phyloP scores from a whole-genome alignment of 2,329 filamentous ascomycete genomes.

The Hymenoscyphus scutula region DNA sequence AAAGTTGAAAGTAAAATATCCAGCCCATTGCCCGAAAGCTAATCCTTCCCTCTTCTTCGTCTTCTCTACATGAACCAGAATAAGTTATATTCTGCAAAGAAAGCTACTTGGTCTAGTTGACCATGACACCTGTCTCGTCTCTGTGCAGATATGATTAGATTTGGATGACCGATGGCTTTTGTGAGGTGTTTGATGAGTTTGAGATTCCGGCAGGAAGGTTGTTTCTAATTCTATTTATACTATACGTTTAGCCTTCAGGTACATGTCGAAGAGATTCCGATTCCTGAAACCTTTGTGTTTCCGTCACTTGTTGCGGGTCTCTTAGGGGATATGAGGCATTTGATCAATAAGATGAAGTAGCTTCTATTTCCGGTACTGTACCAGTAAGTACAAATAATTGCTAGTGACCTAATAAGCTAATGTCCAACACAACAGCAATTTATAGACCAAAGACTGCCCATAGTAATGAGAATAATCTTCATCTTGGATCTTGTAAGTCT shows the following conservation, averaged over 20 bases:
- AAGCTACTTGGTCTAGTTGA: too few species aligned
- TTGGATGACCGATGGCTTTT: background rate
- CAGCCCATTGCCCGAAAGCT: too few species aligned
- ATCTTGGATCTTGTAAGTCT: constrained; percentile 2
- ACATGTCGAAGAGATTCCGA: background rate
- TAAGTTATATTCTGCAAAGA: too few species aligned
- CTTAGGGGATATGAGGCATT: constrained; percentile 1
- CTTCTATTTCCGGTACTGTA: constrained; percentile 1
- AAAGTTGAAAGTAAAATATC: too few species aligned
- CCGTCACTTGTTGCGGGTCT: background rate
- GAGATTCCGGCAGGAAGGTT: background rate
- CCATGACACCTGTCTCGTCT: too few species aligned
- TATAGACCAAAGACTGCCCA: background rate
- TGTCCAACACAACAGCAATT: background rate
- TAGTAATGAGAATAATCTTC: background rate
- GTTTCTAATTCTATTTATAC: background rate
- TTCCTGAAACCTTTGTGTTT: background rate
- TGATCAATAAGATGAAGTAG: constrained; percentile 10
- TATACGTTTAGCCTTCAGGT: background rate
- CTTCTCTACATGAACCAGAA: too few species aligned
- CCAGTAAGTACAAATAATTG: background rate
- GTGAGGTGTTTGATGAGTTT: background rate
- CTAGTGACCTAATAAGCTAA: background rate
- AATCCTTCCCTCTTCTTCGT: too few species aligned
- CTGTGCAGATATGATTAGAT: too few species aligned